Conservation (phyloP, 208 protist genomes). For the Lotmaria passim region DNA sequence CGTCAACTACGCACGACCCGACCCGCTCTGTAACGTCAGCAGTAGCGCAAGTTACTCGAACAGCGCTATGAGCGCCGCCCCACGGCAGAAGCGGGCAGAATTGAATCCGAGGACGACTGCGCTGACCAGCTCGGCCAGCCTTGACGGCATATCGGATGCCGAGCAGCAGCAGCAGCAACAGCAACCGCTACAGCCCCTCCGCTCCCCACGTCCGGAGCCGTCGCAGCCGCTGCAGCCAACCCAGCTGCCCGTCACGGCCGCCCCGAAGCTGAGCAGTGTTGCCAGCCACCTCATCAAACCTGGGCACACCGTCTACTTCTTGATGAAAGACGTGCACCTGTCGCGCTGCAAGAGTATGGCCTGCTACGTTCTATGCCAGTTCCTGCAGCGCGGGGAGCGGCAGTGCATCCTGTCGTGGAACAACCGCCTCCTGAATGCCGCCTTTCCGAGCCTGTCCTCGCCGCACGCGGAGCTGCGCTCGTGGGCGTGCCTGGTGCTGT, state of each 20-base stretch:
- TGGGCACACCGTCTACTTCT: conserved; percentile 59
- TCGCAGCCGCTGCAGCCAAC: conserved; percentile 10
- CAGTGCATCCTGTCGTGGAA: conserved; percentile 85
- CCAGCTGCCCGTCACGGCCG: background rate
- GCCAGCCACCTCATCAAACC: conserved; percentile 23
- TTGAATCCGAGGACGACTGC: conserved; percentile 6
- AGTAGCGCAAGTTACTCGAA: background rate
- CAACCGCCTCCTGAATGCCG: conserved; percentile 77
- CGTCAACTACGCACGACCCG: conserved; percentile 29
- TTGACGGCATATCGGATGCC: conserved; percentile 20
- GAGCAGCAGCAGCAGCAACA: conserved; percentile 13
- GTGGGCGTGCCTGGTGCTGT: conserved; percentile 84
- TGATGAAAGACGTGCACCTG: conserved; percentile 72
- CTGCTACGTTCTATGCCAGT: conserved; percentile 94
- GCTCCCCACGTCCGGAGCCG: conserved; percentile 1
- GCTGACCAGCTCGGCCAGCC: conserved; percentile 29
- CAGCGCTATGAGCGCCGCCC: conserved; percentile 1
- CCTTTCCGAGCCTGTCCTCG: conserved; percentile 68
- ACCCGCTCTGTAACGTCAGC: conserved; percentile 12
- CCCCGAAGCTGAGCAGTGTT: conserved; percentile 21
- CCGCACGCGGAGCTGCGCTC: conserved; percentile 78
- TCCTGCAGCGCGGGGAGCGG: conserved; percentile 63
- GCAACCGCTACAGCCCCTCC: conserved; percentile 24
- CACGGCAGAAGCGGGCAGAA: conserved; percentile 34
- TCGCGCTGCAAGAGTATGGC: conserved; percentile 88